phyloP scores from a whole-genome alignment of 345 rosid genomes.

The Sisymbrium irio region DNA sequence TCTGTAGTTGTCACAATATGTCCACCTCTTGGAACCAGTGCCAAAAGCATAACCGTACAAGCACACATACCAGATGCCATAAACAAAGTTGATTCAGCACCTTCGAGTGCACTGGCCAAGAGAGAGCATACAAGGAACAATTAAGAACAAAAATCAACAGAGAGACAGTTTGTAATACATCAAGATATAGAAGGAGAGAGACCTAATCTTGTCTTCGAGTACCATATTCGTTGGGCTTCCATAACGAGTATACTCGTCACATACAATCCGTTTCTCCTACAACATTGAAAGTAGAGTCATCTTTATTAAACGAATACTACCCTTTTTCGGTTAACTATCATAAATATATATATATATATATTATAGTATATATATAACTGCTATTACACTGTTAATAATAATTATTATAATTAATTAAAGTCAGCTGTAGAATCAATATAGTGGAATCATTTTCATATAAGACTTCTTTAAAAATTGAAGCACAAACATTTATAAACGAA shows the following conservation, averaged over 20 bases:
- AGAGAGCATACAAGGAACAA: neutral
- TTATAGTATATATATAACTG: no score
- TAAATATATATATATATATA: no score
- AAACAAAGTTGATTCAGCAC: constrained; percentile 85
- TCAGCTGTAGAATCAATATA: neutral
- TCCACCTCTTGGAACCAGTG: constrained; percentile 83
- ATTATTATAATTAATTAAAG: no score
- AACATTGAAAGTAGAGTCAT: neutral
- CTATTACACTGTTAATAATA: no score
- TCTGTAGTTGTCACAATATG: constrained; percentile 84
- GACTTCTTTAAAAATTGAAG: no score
- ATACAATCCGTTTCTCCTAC: constrained; percentile 66
- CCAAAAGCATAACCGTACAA: constrained; percentile 65
- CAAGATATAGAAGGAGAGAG: neutral
- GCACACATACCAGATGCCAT: constrained; percentile 97
- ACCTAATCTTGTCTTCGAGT: constrained; percentile 52
- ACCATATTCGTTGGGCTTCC: constrained; percentile 88
- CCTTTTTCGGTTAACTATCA: no score
- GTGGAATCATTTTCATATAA: no score
- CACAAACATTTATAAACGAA: neutral
- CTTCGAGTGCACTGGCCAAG: constrained; percentile 74
- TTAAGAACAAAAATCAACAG: neutral
- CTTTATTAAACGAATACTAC: neutral
- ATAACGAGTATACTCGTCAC: constrained; percentile 86
- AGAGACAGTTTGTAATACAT: neutral